Evolutionary conservation across 73 alveolate genomes (phyloP), one percentile per base, ranked within the genome.

Genomic region (Paramecium bursaria): DNA sequence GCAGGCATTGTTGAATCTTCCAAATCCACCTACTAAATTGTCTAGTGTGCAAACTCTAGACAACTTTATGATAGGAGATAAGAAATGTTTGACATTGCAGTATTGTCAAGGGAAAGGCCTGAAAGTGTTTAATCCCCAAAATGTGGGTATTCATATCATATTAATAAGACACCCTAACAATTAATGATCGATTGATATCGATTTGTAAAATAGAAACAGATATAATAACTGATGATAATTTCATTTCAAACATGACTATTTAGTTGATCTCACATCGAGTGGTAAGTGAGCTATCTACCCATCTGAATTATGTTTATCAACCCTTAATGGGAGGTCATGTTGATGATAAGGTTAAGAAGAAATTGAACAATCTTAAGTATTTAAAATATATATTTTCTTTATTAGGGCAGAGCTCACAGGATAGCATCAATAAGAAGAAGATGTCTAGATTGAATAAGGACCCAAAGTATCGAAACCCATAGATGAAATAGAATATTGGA

Each of bases 401-500:
- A 5, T 7, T 67, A 4, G 48, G 44, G 14, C 50, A 39, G 50
- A 57, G 33, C 33, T 57, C 10, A 19, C 33, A 57, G 76, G 50
- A 39, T 6, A 39, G 11, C 14, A 6, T 39, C 21, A 57, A 25
- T 33, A 57, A 25, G 17, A 13, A 1, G 76, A 57, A 2, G 31
- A 11, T 26, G 4, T 57, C 11, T 27, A 57, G 31, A 57, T 19
- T 7, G 76, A 57, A 30, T n/a, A 29, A 23, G 31, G 49, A 57
- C n/a, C n/a, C n/a, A 67, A 67, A 23, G 33, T 54, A 6, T 48
- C 31, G 22, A 57, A 57, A 27, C 89, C 89, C 14, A 55, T 79
- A 14, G 89, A 79, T 55, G 89, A 79, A 79, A 50, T 79, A 31
- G 89, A 79, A 53, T 54, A 33, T 48, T 79, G 89, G 89, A 31